phyloP scores from a whole-genome alignment of 2,329 filamentous ascomycete species.

The Sporothrix schenckii region DNA sequence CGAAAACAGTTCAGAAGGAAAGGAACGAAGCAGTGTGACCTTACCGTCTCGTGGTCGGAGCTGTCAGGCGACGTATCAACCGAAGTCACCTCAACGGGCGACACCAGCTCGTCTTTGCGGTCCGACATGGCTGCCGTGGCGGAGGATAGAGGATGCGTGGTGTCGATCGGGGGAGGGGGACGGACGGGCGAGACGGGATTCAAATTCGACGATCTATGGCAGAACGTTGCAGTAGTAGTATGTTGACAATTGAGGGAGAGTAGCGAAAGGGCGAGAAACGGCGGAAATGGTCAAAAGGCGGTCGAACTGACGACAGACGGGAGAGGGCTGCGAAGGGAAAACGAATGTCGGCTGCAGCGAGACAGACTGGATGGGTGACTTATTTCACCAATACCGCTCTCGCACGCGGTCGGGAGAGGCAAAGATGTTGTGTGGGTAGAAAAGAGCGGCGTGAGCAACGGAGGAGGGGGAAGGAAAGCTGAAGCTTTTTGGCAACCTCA shows the following conservation, averaged over 20 bases:
- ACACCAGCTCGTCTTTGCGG: constrained; percentile 30
- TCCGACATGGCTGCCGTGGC: constrained; percentile 32
- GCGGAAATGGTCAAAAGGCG: no score
- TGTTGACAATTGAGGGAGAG: background rate
- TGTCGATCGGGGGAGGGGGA: background rate
- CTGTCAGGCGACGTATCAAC: constrained; percentile 24
- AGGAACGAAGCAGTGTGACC: constrained; percentile 3
- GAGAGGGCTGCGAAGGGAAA: background rate
- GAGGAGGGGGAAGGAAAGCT: background rate
- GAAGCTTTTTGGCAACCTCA: constrained; percentile 26
- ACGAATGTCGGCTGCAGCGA: constrained; percentile 7
- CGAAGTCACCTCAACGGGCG: constrained; percentile 25
- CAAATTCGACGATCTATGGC: background rate
- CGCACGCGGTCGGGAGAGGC: constrained; percentile 17
- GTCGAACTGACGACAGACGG: background rate
- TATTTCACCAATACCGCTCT: constrained; percentile 23
- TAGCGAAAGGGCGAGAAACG: background rate
- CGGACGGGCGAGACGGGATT: background rate
- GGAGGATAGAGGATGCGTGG: background rate
- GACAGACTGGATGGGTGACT: background rate
- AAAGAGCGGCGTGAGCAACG: background rate
- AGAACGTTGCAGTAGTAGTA: background rate
- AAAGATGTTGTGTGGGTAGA: background rate
- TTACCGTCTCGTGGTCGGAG: constrained; percentile 35
- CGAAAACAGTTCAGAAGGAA: background rate